phyloP scores from a whole-genome alignment of 2,329 filamentous ascomycete species.

The Neobulgaria alba region DNA sequence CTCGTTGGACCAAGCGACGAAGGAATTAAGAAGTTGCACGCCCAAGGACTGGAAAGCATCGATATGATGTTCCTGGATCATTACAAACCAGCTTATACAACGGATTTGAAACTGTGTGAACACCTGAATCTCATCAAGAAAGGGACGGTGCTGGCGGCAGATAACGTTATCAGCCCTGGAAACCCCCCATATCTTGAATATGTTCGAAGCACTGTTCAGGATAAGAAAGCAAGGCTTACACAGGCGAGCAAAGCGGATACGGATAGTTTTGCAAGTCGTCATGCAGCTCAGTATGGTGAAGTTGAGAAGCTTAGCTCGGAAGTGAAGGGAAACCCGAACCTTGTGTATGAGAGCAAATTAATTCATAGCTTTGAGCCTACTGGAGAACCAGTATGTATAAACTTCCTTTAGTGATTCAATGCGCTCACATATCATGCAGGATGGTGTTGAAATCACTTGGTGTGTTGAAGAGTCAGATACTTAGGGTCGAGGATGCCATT shows the following conservation, averaged over 20 bases:
- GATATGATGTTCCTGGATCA: slow-evolving; percentile 61
- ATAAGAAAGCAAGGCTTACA: slow-evolving; percentile 45
- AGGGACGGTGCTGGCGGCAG: slow-evolving; percentile 56
- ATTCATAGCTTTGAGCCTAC: slow-evolving; percentile 60
- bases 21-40: slow-evolving; percentile 54
- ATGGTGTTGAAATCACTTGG: slow-evolving; percentile 57
- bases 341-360: slow-evolving; percentile 58
- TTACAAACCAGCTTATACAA: slow-evolving; percentile 66
- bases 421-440: slow-evolving; percentile 34
- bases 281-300: slow-evolving; percentile 25
- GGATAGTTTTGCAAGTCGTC: slow-evolving; percentile 25
- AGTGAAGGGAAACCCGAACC: slow-evolving; percentile 48
- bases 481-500: neutral
- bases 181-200: slow-evolving; percentile 65
- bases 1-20: slow-evolving; percentile 60
- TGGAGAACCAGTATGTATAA: slow-evolving; percentile 49
- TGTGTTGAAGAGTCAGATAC: slow-evolving; percentile 36
- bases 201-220: slow-evolving; percentile 52
- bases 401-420: neutral
- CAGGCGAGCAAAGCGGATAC: slow-evolving; percentile 38
- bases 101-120: slow-evolving; percentile 71
- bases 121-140: slow-evolving; percentile 54
- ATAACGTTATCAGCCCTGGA: slow-evolving; percentile 64
- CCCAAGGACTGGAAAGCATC: slow-evolving; percentile 28
- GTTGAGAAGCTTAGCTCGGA: slow-evolving; percentile 32